Percentiles rank a stretch among this genome's conserved stretches.
phyloP scores from a whole-genome alignment of 2,329 filamentous ascomycete genomes.

The Colletotrichum trifolii region DNA sequence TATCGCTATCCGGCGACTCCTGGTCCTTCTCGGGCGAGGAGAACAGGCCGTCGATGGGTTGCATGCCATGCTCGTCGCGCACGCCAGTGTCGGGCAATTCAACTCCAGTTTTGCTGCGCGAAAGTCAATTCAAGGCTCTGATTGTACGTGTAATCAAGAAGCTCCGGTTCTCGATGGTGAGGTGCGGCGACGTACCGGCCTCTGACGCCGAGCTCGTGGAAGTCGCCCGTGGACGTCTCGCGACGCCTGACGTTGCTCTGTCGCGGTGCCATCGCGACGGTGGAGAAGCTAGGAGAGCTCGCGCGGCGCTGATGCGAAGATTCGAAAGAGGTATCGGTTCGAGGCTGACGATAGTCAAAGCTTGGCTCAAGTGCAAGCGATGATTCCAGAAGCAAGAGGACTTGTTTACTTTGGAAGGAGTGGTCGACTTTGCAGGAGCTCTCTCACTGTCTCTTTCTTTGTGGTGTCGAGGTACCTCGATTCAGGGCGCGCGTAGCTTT shows the following conservation, averaged over 20 bases:
- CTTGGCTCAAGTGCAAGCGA: too few relatives aligned
- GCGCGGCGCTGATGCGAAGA: not conserved
- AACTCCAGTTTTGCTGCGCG: slow-evolving; percentile 87
- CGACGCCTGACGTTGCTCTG: slow-evolving; percentile 28
- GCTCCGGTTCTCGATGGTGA: not conserved
- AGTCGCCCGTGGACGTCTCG: slow-evolving; percentile 49
- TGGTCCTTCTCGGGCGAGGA: slow-evolving; percentile 78
- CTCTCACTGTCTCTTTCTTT: too few relatives aligned
- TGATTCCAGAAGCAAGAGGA: too few relatives aligned
- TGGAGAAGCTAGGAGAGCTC: slow-evolving; percentile 4
- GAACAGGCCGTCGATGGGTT: slow-evolving; percentile 87
- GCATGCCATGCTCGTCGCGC: slow-evolving; percentile 92
- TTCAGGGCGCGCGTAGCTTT: slow-evolving; percentile 23
- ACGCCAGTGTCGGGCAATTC: slow-evolving; percentile 80
- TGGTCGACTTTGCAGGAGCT: too few relatives aligned
- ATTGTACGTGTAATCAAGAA: not conserved
- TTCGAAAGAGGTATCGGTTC: not conserved
- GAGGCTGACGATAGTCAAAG: not conserved
- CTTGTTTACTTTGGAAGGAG: too few relatives aligned
- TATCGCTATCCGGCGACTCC: slow-evolving; percentile 42
- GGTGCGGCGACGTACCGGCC: slow-evolving; percentile 57
- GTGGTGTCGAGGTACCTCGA: not conserved
- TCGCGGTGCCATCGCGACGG: slow-evolving; percentile 32
- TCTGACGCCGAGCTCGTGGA: slow-evolving; percentile 61
- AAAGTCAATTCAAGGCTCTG: slow-evolving; percentile 4